Percentiles rank a stretch among this genome's conserved stretches.
Evolutionary conservation across 2,329 filamentous ascomycete genomes (phyloP).

Genomic region (Aspergillus felis): DNA sequence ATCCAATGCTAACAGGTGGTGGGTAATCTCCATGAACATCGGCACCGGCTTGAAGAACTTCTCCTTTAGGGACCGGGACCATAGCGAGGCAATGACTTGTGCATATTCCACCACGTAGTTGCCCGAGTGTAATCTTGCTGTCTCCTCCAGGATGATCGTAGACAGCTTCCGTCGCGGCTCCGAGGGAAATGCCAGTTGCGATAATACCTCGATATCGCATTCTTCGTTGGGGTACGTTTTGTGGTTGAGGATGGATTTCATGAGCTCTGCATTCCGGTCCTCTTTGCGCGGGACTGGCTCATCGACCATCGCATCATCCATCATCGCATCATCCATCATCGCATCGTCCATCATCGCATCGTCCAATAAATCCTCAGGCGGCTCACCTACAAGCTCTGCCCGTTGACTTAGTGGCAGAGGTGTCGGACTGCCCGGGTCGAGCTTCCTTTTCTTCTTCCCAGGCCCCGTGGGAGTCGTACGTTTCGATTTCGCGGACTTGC

Average conservation of each 20-base stretch:
- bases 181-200: conserved; percentile 52
- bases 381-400: conserved; percentile 23
- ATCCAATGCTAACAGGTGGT: conserved; percentile 39
- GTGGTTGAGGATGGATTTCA: conserved; percentile 56
- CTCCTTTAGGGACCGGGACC: conserved; percentile 55
- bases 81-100: conserved; percentile 49
- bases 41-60: conserved; percentile 45
- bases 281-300: conserved; percentile 22
- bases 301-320: conserved; percentile 17
- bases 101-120: conserved; percentile 49
- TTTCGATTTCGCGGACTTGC: conserved; percentile 48
- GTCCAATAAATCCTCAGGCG: conserved; percentile 21
- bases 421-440: conserved; percentile 51
- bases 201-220: conserved; percentile 53
- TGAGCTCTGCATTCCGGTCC: conserved; percentile 34
- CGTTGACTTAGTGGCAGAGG: conserved; percentile 41
- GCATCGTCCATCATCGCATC: conserved; percentile 15
- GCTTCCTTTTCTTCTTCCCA: conserved; percentile 56
- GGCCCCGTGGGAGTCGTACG: conserved; percentile 52
- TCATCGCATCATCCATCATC: conserved; percentile 18
- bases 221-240: conserved; percentile 46
- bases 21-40: conserved; percentile 40
- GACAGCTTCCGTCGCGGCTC: conserved; percentile 47
- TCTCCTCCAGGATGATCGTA: conserved; percentile 51
- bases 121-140: conserved; percentile 41